Evolutionary conservation across 257 asterid genomes (phyloP).

Genomic region (Solanum corneliomulleri): DNA sequence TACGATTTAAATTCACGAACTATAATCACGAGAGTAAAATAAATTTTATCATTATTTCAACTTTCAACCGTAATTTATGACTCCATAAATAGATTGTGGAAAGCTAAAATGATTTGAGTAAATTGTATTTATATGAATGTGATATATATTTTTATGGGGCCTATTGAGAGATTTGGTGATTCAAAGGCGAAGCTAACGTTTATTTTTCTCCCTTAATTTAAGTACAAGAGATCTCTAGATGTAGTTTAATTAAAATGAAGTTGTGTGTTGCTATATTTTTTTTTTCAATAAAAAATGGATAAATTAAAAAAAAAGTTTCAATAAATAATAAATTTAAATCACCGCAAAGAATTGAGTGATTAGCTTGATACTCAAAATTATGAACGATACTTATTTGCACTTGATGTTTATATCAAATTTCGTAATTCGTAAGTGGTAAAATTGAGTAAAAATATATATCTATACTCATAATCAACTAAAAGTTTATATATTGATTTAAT

Average conservation of each 20-base stretch:
- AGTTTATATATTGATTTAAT: neutral
- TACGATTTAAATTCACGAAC: too few relatives aligned
- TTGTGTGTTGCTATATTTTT: neutral
- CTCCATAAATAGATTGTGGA: neutral
- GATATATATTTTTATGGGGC: neutral
- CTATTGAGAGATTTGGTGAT: neutral
- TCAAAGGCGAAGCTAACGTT: neutral
- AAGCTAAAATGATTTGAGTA: neutral
- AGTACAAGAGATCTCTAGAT: neutral
- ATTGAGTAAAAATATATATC: too few relatives aligned
- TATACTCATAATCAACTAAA: neutral
- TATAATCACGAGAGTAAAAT: rapidly evolving
- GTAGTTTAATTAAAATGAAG: neutral
- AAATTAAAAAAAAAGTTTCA: too few relatives aligned
- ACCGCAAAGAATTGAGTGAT: neutral
- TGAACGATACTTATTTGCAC: too few relatives aligned
- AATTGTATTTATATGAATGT: neutral
- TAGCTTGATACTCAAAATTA: too few relatives aligned
- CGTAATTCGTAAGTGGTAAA: neutral
- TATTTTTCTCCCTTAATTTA: neutral
- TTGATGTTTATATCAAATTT: too few relatives aligned
- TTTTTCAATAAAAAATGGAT: neutral
- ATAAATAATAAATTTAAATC: too few relatives aligned
- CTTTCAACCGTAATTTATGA: neutral
- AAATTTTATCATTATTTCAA: neutral